Evolutionary conservation across 2,329 filamentous ascomycete genomes (phyloP).

Genomic region (Eutypella sp.): DNA sequence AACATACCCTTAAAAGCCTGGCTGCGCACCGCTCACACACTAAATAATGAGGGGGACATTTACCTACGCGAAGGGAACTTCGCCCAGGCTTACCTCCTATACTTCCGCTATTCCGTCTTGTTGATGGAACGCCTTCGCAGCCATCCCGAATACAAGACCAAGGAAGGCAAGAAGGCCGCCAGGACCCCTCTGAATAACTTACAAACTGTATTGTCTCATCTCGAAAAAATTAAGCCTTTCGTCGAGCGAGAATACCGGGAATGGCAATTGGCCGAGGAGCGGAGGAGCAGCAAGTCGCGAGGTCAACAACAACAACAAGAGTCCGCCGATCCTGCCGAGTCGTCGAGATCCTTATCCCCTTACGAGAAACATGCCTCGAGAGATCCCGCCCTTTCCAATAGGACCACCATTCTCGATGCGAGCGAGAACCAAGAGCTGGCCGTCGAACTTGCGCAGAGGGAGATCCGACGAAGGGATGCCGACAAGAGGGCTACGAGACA

Average conservation of each 20-base stretch:
- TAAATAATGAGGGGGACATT: slow-evolving; percentile 79
- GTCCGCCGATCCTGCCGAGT: slow-evolving; percentile 4
- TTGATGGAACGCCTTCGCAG: slow-evolving; percentile 67
- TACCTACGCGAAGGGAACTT: slow-evolving; percentile 84
- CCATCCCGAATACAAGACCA: slow-evolving; percentile 70
- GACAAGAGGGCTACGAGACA: slow-evolving; percentile 52
- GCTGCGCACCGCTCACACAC: slow-evolving; percentile 72
- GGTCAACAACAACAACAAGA: slow-evolving; percentile 15
- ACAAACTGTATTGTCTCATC: slow-evolving; percentile 56
- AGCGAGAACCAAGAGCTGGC: slow-evolving; percentile 70
- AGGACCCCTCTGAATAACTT: slow-evolving; percentile 45
- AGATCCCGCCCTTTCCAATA: slow-evolving; percentile 54
- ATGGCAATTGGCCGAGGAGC: slow-evolving; percentile 54
- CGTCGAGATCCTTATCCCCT: slow-evolving; percentile 20
- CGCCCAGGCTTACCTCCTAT: slow-evolving; percentile 81
- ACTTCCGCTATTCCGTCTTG: slow-evolving; percentile 86
- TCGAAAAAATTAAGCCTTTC: slow-evolving; percentile 75
- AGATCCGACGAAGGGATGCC: slow-evolving; percentile 64
- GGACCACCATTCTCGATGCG: slow-evolving; percentile 60
- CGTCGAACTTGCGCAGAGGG: slow-evolving; percentile 68
- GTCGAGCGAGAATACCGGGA: slow-evolving; percentile 67
- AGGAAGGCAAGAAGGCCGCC: slow-evolving; percentile 60
- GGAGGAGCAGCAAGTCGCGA: too few relatives aligned
- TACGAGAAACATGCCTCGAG: slow-evolving; percentile 46
- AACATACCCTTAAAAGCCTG: slow-evolving; percentile 74